Percentiles rank a stretch among this genome's conserved stretches.
phyloP scores from a whole-genome alignment of 2,329 filamentous ascomycete species.

The Ophiostoma quercus region DNA sequence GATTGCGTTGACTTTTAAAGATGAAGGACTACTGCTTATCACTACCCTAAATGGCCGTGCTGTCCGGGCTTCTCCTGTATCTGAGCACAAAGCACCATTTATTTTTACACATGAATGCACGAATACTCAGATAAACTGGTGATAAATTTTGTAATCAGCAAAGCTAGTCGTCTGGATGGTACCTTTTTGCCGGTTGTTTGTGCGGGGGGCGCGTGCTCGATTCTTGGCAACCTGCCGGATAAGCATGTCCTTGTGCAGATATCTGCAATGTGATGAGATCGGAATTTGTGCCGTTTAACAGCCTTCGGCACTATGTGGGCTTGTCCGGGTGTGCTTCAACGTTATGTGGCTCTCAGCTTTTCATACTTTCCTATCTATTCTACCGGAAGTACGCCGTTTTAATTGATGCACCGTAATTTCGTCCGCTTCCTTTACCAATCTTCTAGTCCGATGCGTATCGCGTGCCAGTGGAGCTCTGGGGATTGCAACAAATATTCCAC shows the following conservation, averaged over 20 bases:
- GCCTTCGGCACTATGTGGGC: background rate
- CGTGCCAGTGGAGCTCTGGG: background rate
- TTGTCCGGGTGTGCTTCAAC: background rate
- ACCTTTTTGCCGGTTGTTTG: background rate
- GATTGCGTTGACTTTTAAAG: background rate
- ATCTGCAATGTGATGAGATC: background rate
- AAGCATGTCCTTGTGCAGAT: background rate
- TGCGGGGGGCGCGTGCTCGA: constrained; percentile 4
- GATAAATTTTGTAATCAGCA: background rate
- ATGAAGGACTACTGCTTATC: background rate
- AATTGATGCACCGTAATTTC: background rate
- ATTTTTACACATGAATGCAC: background rate
- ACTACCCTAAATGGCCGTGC: background rate
- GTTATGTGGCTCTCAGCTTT: background rate
- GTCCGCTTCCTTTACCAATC: background rate
- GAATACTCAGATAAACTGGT: background rate
- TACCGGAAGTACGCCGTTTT: background rate
- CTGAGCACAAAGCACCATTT: background rate
- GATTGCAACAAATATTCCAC: background rate
- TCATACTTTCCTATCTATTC: background rate
- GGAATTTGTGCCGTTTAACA: background rate
- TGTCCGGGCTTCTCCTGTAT: background rate
- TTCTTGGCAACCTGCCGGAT: background rate
- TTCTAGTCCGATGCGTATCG: background rate
- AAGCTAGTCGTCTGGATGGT: background rate